Conservation (phyloP, 768 basidiomycete species). For the Artomyces pyxidatus region DNA sequence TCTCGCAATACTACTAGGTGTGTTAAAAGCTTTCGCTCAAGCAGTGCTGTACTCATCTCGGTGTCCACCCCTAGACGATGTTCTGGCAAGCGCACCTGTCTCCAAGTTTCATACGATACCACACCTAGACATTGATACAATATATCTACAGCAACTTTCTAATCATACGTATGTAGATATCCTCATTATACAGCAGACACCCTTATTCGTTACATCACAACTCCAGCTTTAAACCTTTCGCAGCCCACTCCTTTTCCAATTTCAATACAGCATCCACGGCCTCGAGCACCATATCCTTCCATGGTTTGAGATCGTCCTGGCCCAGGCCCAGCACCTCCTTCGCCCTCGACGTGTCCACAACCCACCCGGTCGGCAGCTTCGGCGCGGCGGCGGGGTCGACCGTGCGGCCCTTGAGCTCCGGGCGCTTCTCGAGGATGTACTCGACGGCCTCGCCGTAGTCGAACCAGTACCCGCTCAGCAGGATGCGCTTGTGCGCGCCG, state of each 20-base stretch:
- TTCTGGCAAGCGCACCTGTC: too few relatives aligned
- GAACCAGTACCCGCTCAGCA: neutral
- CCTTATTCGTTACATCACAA: too few relatives aligned
- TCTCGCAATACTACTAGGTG: too few relatives aligned
- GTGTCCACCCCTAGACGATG: too few relatives aligned
- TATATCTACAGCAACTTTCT: too few relatives aligned
- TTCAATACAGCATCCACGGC: neutral
- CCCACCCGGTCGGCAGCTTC: neutral
- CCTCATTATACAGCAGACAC: too few relatives aligned
- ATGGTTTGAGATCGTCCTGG: neutral
- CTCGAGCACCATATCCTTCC: neutral
- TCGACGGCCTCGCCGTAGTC: constrained; percentile 1
- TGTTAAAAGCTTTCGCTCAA: too few relatives aligned
- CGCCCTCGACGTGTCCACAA: neutral
- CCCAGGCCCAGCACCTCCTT: neutral
- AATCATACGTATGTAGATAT: too few relatives aligned
- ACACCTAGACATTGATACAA: too few relatives aligned
- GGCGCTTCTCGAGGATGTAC: neutral
- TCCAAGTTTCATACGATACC: too few relatives aligned
- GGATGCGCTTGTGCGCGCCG: neutral
- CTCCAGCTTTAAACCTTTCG: neutral
- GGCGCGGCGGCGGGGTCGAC: neutral
- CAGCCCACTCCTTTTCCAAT: neutral
- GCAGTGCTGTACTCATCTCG: too few relatives aligned
- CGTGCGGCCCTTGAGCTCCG: neutral